Base-by-base conservation (phyloP, 192 early-diverging fungal genomes). In the Podila verticillata region DNA sequence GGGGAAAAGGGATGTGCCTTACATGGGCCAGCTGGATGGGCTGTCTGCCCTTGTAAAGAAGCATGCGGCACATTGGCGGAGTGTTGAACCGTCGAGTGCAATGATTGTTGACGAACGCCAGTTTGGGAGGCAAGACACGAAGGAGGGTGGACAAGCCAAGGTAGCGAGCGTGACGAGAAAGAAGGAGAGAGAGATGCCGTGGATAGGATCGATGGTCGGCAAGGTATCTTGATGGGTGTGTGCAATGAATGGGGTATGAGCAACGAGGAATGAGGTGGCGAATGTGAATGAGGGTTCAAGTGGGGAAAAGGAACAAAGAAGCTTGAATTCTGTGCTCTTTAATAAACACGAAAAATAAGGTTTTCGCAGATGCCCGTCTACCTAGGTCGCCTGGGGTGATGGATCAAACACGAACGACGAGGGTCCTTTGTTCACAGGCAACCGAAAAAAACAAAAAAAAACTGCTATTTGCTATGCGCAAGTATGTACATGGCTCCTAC, bases 11-110 rank as follows among this genome's bases (percentile, higher is more conserved):
- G 3, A 15, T 44, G 39, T 12, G 39, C 7, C 39, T n/a, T 79
- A 90, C 87, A 83, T 94, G 87, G 20, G 91, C 91, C 19, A 94
- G 85, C 57, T 92, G 86, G 44, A 93, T 91, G 30, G 91, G 91
- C 72, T 81, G 83, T 64, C 91, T 91, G 75, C 92, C 92, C 73
- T 94, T 94, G 86, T 92, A 94, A n/a, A 93, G 72, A 20, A 93
- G 80, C 73, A 93, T 89, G 26, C 92, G 86, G 77, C 91, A 92
- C 90, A 92, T 90, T 57, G 70, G 65, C 65, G 64, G 65, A 39
- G 70, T 67, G 66, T 71, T 80, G 59, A 72, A 61, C 30, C 70
- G 77, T 19, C 48, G 66, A 34, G 51, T 48, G 39, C 39, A 44
- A 15, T 44, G 10, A 12, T 44, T 44, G 39, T 34, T 67, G 22